Percentiles rank a stretch among this genome's conserved stretches.
Conservation (phyloP, 768 basidiomycete species). For the Neoboletus magnificus region DNA sequence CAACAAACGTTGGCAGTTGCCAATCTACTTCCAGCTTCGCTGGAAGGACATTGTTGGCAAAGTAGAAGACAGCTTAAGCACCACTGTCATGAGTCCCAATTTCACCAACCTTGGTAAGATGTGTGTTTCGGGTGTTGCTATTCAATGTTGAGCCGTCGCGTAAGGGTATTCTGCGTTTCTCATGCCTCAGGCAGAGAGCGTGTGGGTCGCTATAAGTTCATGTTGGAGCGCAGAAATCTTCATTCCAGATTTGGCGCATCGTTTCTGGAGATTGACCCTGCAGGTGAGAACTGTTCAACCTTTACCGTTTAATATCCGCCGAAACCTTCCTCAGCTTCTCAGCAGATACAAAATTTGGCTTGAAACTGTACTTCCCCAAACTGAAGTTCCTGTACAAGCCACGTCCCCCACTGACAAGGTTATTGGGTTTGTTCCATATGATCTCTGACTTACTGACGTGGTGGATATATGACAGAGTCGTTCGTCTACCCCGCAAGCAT, state of each 20-base stretch:
- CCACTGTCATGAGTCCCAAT: slow-evolving; percentile 39
- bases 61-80: slow-evolving; percentile 65
- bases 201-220: slow-evolving; percentile 68
- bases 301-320: neutral
- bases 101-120: slow-evolving; percentile 38
- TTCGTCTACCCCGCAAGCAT: slow-evolving; percentile 49
- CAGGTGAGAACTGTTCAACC: slow-evolving; percentile 52
- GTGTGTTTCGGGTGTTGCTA: neutral
- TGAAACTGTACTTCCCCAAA: slow-evolving; percentile 46
- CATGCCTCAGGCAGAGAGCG: slow-evolving; percentile 61
- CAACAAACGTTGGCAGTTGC: slow-evolving; percentile 89
- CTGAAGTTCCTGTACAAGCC: slow-evolving; percentile 38
- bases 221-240: slow-evolving; percentile 90
- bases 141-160: neutral
- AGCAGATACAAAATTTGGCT: slow-evolving; percentile 81
- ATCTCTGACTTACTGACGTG: neutral
- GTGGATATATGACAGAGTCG: slow-evolving; percentile 35
- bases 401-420: slow-evolving; percentile 37
- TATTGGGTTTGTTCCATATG: slow-evolving; percentile 15
- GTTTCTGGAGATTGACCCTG: slow-evolving; percentile 89
- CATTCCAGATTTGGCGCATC: slow-evolving; percentile 74
- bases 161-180: slow-evolving; percentile 40
- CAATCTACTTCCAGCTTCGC: slow-evolving; percentile 93
- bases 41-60: slow-evolving; percentile 90
- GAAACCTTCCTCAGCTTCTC: slow-evolving; percentile 53